Percentiles rank a stretch among this genome's conserved stretches.
Conservation (phyloP, 305 asterid genomes). For the Plantago rigida region DNA sequence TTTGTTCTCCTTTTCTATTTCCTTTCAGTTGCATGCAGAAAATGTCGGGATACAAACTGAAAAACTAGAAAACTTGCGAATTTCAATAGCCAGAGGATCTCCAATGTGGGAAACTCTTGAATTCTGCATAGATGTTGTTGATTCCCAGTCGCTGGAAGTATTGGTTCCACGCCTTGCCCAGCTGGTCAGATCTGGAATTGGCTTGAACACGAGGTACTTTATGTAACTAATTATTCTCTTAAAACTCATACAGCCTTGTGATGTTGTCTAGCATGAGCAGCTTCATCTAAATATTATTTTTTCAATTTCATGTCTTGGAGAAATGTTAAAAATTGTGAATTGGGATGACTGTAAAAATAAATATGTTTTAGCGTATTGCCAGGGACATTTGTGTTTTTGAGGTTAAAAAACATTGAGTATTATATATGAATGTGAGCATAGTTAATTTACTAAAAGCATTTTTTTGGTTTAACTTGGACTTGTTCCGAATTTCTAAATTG, state of each 20-base stretch:
- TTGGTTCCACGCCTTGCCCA: slow-evolving; percentile 87
- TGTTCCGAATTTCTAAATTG: background rate
- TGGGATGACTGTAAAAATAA: background rate
- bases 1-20: slow-evolving; percentile 21
- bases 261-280: slow-evolving; percentile 15
- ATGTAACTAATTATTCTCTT: slow-evolving; percentile 9
- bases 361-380: no score
- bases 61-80: slow-evolving; percentile 82
- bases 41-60: slow-evolving; percentile 89
- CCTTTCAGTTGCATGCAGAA: slow-evolving; percentile 75
- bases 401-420: background rate
- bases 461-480: background rate
- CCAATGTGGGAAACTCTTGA: slow-evolving; percentile 99
- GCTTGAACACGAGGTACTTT: slow-evolving; percentile 80
- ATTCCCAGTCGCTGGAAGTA: slow-evolving; percentile 63
- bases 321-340: slow-evolving; percentile 10
- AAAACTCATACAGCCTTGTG: background rate
- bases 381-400: no score
- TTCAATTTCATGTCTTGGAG: slow-evolving; percentile 7
- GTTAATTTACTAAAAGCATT: background rate
- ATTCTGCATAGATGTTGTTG: slow-evolving; percentile 78
- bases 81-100: slow-evolving; percentile 87
- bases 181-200: slow-evolving; percentile 78
- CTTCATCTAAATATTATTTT: background rate
- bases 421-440: no score